These are phyloP conservation scores for Mimosa pudica DNA, from an alignment of 306 rosid genomes.

Conservation along the genomic window DNA sequence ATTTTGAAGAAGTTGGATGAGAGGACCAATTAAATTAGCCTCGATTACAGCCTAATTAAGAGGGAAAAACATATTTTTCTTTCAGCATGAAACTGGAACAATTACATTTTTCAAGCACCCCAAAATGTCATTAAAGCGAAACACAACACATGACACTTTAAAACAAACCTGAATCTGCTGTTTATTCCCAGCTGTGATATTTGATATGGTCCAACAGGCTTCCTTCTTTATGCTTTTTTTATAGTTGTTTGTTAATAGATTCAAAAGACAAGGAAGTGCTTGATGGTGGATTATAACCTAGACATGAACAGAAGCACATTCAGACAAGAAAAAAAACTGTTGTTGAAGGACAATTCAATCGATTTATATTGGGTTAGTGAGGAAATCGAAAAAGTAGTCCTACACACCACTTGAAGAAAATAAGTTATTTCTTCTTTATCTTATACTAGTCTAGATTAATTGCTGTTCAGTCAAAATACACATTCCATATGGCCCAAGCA, in stretches of 20 bases:
- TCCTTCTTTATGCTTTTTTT: constrained; percentile 92
- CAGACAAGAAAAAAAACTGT: constrained; percentile 19
- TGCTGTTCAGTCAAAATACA: neutral
- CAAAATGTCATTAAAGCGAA: neutral
- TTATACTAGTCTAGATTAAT: neutral
- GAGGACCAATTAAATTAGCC: constrained; percentile 62
- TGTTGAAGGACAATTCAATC: too few species aligned
- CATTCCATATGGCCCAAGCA: neutral
- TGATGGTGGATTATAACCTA: constrained; percentile 77
- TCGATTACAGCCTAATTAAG: constrained; percentile 57
- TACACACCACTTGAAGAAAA: neutral
- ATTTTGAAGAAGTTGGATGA: constrained; percentile 73
- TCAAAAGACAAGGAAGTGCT: constrained; percentile 66
- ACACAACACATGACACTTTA: neutral
- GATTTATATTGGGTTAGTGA: neutral
- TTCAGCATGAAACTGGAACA: neutral
- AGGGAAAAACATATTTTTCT: neutral
- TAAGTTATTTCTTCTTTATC: neutral
- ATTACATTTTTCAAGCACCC: neutral
- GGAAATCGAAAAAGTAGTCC: neutral
- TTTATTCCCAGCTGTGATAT: constrained; percentile 87
- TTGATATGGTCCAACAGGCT: constrained; percentile 91
- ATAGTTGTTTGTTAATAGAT: constrained; percentile 57
- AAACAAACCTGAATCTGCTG: constrained; percentile 72
- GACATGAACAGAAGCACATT: constrained; percentile 22